Percentiles rank a stretch among this genome's conserved stretches.
Evolutionary conservation across 2,329 filamentous ascomycete genomes (phyloP).

Genomic region (Nemania sp.): DNA sequence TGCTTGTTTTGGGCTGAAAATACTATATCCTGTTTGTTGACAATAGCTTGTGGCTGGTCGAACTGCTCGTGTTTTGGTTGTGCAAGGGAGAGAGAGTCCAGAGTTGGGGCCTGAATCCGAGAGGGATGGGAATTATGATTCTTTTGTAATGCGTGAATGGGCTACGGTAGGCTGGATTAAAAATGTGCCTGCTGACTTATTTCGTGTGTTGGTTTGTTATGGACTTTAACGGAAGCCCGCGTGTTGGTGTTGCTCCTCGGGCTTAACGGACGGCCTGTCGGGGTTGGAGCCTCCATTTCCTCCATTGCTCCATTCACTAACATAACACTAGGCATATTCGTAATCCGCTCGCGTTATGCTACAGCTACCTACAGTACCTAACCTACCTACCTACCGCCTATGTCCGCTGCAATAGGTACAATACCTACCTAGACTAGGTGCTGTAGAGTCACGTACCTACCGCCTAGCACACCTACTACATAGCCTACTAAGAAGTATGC

Average conservation of each 20-base stretch:
- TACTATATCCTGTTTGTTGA: constrained; percentile 6
- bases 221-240: constrained; percentile 34
- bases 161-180: constrained; percentile 37
- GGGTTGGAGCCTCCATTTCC: constrained; percentile 24
- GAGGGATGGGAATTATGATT: constrained; percentile 35
- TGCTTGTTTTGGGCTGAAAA: constrained; percentile 28
- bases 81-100: constrained; percentile 14
- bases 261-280: constrained; percentile 45
- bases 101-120: constrained; percentile 11
- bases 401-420: no score
- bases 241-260: constrained; percentile 36
- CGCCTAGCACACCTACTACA: no score
- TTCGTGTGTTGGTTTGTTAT: constrained; percentile 13
- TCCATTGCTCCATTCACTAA: constrained; percentile 17
- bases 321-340: constrained; percentile 35
- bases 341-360: constrained; percentile 44
- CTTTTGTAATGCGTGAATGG: constrained; percentile 38
- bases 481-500: background rate
- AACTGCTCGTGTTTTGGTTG: constrained; percentile 17
- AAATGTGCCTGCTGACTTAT: constrained; percentile 42
- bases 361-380: background rate
- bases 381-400: no score
- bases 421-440: no score
- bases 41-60: background rate
- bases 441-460: no score